A percentile compares a stretch with the other conserved stretches of the same genome.
These are phyloP conservation scores for Tetracladium setigerum DNA, from an alignment of 495 filamentous ascomycete species.

Conservation along the genomic window DNA sequence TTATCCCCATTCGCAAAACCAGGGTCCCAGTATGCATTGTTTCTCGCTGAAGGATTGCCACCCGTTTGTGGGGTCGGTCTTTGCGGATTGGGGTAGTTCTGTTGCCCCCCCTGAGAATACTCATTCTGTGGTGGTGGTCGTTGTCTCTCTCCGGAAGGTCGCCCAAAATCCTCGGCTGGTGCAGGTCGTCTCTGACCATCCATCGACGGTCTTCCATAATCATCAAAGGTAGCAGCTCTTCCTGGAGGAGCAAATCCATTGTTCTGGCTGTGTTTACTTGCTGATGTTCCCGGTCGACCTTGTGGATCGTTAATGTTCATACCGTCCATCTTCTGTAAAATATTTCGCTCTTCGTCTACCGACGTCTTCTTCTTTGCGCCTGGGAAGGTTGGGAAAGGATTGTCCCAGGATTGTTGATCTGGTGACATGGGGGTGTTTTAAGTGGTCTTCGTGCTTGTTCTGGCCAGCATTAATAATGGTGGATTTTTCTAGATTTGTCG, in stretches of 20 bases:
- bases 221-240: slow-evolving; percentile 3
- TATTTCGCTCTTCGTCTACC: slow-evolving; percentile 34
- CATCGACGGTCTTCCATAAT: slow-evolving; percentile 9
- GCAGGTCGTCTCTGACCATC: background rate
- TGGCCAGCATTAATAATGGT: background rate
- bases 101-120: slow-evolving; percentile 10
- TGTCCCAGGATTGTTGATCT: slow-evolving; percentile 49
- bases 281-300: slow-evolving; percentile 3
- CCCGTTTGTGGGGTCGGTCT: slow-evolving; percentile 13
- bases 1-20: background rate
- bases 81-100: slow-evolving; percentile 6
- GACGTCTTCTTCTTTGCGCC: slow-evolving; percentile 40
- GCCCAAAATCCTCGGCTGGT: background rate
- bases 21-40: background rate
- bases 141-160: slow-evolving; percentile 1
- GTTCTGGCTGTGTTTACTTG: slow-evolving; percentile 3
- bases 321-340: slow-evolving; percentile 47
- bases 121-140: slow-evolving; percentile 18
- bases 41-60: background rate
- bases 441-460: slow-evolving; percentile 18
- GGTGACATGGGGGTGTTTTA: slow-evolving; percentile 34
- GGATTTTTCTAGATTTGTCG: no score
- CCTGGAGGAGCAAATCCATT: background rate
- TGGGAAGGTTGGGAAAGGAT: slow-evolving; percentile 61
- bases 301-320: slow-evolving; percentile 46